Evolutionary conservation across 371 early-diverging fungal genomes (phyloP).

Genomic region (Mortierella sp.): DNA sequence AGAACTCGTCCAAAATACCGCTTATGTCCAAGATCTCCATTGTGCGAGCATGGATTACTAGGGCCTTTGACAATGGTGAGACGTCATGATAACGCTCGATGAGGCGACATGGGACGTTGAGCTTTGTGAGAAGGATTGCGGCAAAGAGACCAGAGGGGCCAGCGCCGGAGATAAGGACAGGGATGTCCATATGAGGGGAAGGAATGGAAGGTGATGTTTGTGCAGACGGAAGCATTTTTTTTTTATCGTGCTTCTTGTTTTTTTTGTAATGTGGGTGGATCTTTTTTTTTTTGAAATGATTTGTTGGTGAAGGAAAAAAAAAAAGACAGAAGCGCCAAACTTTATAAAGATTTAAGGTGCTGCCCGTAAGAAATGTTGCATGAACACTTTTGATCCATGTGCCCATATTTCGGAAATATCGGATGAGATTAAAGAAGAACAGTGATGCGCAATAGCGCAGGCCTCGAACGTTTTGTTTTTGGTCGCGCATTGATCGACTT

Average conservation of each 20-base stretch:
- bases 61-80: constrained; percentile 45
- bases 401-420: neutral
- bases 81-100: constrained; percentile 46
- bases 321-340: neutral
- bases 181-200: constrained; percentile 12
- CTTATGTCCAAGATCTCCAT: constrained; percentile 47
- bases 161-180: constrained; percentile 67
- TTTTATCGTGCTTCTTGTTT: neutral
- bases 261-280: neutral
- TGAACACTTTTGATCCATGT: too few relatives aligned
- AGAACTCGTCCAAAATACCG: constrained; percentile 40
- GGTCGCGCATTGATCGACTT: neutral
- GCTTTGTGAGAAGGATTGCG: constrained; percentile 43
- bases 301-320: neutral
- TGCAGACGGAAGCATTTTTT: constrained; percentile 3
- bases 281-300: neutral
- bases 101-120: constrained; percentile 40
- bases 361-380: too few relatives aligned
- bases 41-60: constrained; percentile 49
- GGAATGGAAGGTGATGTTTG: neutral
- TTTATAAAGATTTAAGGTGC: too few relatives aligned
- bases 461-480: neutral
- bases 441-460: neutral
- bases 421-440: neutral
- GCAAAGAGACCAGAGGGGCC: constrained; percentile 70